Evolutionary conservation across 148 eudicot species (phyloP), one percentile per base, ranked within the genome.

Genomic region (Silene uniflora): DNA sequence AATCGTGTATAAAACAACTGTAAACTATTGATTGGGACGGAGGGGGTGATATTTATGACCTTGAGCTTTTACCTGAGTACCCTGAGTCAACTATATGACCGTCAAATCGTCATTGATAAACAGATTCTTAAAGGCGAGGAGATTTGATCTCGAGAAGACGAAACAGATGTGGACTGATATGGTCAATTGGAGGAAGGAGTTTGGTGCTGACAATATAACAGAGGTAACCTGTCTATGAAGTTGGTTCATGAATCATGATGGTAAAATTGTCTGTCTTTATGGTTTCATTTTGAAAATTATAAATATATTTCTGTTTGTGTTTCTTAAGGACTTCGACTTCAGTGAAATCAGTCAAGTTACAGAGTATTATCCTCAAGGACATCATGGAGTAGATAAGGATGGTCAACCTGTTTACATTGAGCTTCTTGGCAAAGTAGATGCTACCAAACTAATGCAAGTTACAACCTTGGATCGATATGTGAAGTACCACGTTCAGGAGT

Each of bases 331-430:
- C 69, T 95, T 92, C 76, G 92, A 92, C 17, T 95, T 90, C 82
- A 70, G 86, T 39, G 99, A 95, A 79, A 44, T 88, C 70, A 79
- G 83, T 81, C 91, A 95, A 80, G 96, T 95, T 23, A 54, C 87
- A 49, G 89, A 89, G 81, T 86, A 95, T 59, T 95, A 95, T 76
- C 98, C 98, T 69, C 98, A 95, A 65, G 98, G 98, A 75, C 83
- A 95, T 85, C 98, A 95, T 73, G 97, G 99, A 44, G 89, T 92
- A 52, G 99, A 95, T 73, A 95, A 89, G 82, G 97, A 89, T 75
- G 99, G 99, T 55, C 87, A 93, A 83, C 99, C 99, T 70, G 86
- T 92, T 19, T 95, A 95, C 86, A 88, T 95, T 44, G 99, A 95
- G 85, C 95, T 91, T 70, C 84, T 95, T 75, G 98, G 99, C 42